Percentiles rank a stretch among this genome's conserved stretches.
Conservation (phyloP, 2,329 filamentous ascomycete genomes). For the Monilinia aucupariae region DNA sequence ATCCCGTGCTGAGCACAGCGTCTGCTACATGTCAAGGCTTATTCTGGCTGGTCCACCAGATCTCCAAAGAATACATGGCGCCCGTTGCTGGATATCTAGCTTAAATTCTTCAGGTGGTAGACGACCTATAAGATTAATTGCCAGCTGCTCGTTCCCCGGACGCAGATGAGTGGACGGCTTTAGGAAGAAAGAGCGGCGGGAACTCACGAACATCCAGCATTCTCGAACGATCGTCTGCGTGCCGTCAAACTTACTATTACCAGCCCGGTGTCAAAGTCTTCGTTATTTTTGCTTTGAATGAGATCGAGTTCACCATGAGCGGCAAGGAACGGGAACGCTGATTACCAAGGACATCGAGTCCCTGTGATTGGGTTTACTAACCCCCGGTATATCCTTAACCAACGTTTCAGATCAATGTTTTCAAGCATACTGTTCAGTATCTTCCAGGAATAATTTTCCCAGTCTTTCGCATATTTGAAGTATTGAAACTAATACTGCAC, state of each 20-base stretch:
- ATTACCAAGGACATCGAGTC: background rate
- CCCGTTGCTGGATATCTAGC: background rate
- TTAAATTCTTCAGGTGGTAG: background rate
- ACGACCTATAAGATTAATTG: background rate
- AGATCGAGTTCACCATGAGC: background rate
- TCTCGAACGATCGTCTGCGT: background rate
- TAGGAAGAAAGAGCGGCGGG: background rate
- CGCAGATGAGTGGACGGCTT: background rate
- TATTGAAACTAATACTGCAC: background rate
- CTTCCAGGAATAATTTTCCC: background rate
- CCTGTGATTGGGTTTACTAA: background rate
- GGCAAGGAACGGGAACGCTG: background rate
- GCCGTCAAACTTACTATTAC: background rate
- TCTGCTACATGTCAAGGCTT: background rate
- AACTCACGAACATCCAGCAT: background rate
- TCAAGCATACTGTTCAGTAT: background rate
- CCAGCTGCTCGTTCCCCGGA: background rate
- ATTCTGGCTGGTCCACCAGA: background rate
- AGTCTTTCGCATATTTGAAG: background rate
- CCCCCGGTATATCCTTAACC: background rate
- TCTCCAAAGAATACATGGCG: background rate
- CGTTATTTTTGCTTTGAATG: background rate
- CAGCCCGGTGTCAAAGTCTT: background rate
- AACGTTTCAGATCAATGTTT: background rate
- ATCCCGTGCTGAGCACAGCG: background rate